phyloP scores from a whole-genome alignment of 352 stramenopile species.

The Phytophthora sojae region DNA sequence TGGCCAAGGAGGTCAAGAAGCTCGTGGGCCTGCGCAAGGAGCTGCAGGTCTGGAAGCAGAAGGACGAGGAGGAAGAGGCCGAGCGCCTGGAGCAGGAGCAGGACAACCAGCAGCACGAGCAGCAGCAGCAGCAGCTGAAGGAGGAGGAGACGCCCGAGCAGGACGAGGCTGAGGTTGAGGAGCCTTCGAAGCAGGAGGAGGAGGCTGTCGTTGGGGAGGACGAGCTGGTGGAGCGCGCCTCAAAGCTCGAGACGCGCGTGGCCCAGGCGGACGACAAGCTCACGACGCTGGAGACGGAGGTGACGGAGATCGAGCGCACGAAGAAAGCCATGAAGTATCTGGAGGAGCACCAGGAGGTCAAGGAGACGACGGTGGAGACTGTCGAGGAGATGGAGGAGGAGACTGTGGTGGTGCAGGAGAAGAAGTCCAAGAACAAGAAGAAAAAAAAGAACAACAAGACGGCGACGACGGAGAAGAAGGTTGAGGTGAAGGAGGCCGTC shows the following conservation, averaged over 20 bases:
- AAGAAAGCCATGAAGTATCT: constrained; percentile 47
- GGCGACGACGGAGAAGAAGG: constrained; percentile 13
- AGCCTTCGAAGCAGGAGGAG: constrained; percentile 21
- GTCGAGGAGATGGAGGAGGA: constrained; percentile 41
- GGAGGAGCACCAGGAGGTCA: constrained; percentile 24
- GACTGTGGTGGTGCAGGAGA: not conserved
- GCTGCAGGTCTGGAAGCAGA: constrained; percentile 60
- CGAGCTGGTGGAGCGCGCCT: constrained; percentile 27
- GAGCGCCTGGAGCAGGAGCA: constrained; percentile 2
- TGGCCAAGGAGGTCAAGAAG: constrained; percentile 63
- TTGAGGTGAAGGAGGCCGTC: constrained; percentile 8
- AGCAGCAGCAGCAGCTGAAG: not conserved
- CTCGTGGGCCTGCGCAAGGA: constrained; percentile 77
- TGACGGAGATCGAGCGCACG: constrained; percentile 47
- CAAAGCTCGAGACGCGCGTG: constrained; percentile 19
- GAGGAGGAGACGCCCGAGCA: constrained; percentile 18
- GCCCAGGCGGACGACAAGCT: constrained; percentile 39
- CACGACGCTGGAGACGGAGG: constrained; percentile 42
- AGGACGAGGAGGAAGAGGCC: constrained; percentile 33
- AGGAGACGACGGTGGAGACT: constrained; percentile 22
- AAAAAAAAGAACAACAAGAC: constrained; percentile 9
- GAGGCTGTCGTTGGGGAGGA: constrained; percentile 18
- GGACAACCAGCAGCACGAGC: constrained; percentile 32
- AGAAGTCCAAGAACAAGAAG: constrained; percentile 34
- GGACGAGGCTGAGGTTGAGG: constrained; percentile 13